A percentile compares a stretch with the other conserved stretches of the same genome.
These are phyloP conservation scores for Pilaira anomala DNA, from an alignment of 192 early-diverging fungal species.

Conservation along the genomic window DNA sequence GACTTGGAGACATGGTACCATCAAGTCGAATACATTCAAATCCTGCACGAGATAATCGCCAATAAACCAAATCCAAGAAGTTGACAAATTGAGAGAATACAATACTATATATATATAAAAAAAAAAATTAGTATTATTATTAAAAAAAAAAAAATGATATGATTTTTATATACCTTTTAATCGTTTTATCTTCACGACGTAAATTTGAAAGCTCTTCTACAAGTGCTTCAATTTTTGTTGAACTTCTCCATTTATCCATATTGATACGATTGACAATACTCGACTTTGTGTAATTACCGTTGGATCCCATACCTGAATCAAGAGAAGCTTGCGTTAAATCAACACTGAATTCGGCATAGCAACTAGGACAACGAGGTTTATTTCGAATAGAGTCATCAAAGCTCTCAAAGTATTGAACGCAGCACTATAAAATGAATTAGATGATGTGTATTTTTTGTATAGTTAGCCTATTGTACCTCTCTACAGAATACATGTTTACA, in stretches of 20 bases:
- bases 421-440: conserved; percentile 16
- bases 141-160: neutral
- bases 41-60: conserved; percentile 84
- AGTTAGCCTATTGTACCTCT: conserved; percentile 63
- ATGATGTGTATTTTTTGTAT: neutral
- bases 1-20: conserved; percentile 81
- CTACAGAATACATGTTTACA: conserved; percentile 94
- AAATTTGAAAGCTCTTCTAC: conserved; percentile 81
- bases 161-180: conserved; percentile 56
- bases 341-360: conserved; percentile 71
- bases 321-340: conserved; percentile 64
- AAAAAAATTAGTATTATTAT: too few species aligned
- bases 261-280: conserved; percentile 93
- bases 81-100: conserved; percentile 82
- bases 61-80: conserved; percentile 87
- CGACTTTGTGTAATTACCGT: conserved; percentile 47
- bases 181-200: conserved; percentile 65
- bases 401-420: conserved; percentile 33
- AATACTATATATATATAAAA: conserved; percentile 25
- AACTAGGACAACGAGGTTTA: conserved; percentile 72
- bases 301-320: conserved; percentile 33
- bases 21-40: conserved; percentile 84
- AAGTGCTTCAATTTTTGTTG: conserved; percentile 92
- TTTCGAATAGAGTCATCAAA: conserved; percentile 29
- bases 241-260: conserved; percentile 82